Percentiles rank a stretch among this genome's conserved stretches.
These are phyloP conservation scores for Lentinus brumalis DNA, from an alignment of 768 basidiomycete genomes.

Conservation along the genomic window DNA sequence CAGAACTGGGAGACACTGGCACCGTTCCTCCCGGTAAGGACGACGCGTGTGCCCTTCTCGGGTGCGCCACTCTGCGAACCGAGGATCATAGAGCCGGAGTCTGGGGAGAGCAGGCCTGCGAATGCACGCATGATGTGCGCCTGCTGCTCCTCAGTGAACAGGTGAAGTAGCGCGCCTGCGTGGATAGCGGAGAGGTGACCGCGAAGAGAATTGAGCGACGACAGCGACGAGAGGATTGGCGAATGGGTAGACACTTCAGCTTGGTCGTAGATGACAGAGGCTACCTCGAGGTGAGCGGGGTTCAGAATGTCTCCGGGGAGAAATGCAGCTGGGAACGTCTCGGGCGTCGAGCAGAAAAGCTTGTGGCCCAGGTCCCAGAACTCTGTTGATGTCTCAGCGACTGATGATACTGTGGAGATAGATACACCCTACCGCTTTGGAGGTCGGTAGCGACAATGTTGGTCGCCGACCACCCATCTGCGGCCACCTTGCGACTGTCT, in stretches of 20 bases:
- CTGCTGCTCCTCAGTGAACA: constrained; percentile 45
- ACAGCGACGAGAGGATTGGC: constrained; percentile 35
- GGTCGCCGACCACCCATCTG: constrained; percentile 41
- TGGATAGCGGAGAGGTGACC: constrained; percentile 51
- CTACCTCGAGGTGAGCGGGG: constrained; percentile 37
- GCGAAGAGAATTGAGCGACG: constrained; percentile 45
- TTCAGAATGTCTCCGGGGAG: constrained; percentile 56
- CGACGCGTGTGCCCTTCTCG: constrained; percentile 28
- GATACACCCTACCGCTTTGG: constrained; percentile 27
- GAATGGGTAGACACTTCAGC: constrained; percentile 19
- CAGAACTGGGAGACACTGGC: constrained; percentile 28
- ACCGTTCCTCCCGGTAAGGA: neutral
- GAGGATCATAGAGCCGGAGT: constrained; percentile 46
- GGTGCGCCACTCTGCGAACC: constrained; percentile 38
- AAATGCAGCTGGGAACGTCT: constrained; percentile 55
- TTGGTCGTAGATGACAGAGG: constrained; percentile 26
- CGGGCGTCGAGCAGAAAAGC: constrained; percentile 52
- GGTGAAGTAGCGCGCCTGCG: constrained; percentile 47
- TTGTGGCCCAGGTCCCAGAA: constrained; percentile 65
- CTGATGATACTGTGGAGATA: too few species aligned
- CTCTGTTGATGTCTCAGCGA: constrained; percentile 32
- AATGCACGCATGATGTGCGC: constrained; percentile 40
- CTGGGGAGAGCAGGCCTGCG: constrained; percentile 41
- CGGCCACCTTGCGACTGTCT: constrained; percentile 39
- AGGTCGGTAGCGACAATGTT: constrained; percentile 41